Conservation (phyloP, 352 stramenopile genomes). For the Globisporangium canariense region DNA sequence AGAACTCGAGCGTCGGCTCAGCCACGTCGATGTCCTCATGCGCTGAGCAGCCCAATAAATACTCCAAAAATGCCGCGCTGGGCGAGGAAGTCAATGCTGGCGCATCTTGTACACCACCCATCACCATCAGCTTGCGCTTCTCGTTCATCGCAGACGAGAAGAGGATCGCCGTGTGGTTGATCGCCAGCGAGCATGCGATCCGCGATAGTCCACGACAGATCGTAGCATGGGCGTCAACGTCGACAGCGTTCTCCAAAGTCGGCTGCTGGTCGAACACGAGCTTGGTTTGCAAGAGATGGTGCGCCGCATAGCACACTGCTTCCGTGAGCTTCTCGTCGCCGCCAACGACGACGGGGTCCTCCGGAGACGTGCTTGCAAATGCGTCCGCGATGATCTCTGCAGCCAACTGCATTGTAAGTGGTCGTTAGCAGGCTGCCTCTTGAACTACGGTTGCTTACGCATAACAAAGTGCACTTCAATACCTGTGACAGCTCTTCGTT, state of each 20-base stretch:
- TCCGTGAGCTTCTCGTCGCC: constrained; percentile 19
- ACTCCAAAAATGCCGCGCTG: constrained; percentile 42
- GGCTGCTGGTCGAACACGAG: constrained; percentile 21
- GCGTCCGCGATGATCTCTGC: constrained; percentile 60
- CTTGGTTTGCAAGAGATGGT: constrained; percentile 24
- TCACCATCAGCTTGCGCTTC: background rate
- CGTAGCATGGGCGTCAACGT: constrained; percentile 15
- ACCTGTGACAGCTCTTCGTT: constrained; percentile 43
- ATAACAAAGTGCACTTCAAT: too few relatives aligned
- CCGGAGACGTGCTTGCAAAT: constrained; percentile 31
- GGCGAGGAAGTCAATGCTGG: constrained; percentile 11
- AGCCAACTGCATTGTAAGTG: constrained; percentile 34
- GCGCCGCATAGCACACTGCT: constrained; percentile 28
- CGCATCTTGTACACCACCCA: background rate
- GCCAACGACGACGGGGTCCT: constrained; percentile 5
- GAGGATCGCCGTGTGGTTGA: constrained; percentile 38
- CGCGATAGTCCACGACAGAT: constrained; percentile 38
- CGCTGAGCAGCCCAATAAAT: constrained; percentile 60
- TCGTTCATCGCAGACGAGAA: constrained; percentile 23
- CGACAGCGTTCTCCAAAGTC: background rate
- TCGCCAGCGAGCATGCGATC: constrained; percentile 41
- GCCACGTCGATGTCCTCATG: constrained; percentile 49
- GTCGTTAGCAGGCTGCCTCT: too few relatives aligned
- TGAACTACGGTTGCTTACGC: too few relatives aligned
- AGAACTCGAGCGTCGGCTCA: constrained; percentile 80